These are phyloP conservation scores for Chenopodium formosanum DNA, from an alignment of 148 eudicot species.

Conservation along the genomic window DNA sequence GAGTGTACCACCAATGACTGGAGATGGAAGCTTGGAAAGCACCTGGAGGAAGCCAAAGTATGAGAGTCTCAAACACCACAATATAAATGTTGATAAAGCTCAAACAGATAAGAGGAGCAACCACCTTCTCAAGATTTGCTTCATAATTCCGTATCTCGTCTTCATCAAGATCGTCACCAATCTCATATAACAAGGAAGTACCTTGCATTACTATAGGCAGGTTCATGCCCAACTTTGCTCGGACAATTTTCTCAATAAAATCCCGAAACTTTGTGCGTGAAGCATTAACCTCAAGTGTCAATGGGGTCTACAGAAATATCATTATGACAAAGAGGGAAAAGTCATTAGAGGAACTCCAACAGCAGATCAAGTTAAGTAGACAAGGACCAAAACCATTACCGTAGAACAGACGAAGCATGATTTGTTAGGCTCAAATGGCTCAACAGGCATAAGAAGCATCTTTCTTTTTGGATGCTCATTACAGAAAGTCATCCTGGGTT, in stretches of 20 bases:
- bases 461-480: constrained; percentile 77
- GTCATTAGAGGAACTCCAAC: constrained; percentile 4
- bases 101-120: constrained; percentile 8
- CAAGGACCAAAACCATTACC: constrained; percentile 34
- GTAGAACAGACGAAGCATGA: constrained; percentile 89
- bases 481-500: constrained; percentile 86
- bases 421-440: constrained; percentile 87
- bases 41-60: constrained; percentile 43
- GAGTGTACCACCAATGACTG: constrained; percentile 70
- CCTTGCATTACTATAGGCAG: constrained; percentile 78
- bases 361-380: background rate
- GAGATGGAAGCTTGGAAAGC: constrained; percentile 79
- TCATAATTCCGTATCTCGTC: constrained; percentile 69
- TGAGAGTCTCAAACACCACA: background rate
- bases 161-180: constrained; percentile 96
- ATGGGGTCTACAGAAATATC: constrained; percentile 58
- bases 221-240: constrained; percentile 88
- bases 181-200: constrained; percentile 77
- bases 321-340: constrained; percentile 21
- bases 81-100: background rate
- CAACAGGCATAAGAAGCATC: constrained; percentile 97
- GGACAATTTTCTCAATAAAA: constrained; percentile 76
- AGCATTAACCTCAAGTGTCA: constrained; percentile 81
- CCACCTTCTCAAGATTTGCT: constrained; percentile 92
- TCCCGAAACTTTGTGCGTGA: constrained; percentile 72